phyloP scores from a whole-genome alignment of 2,329 filamentous ascomycete species.

The Phyllosticta paracitricarpa region DNA sequence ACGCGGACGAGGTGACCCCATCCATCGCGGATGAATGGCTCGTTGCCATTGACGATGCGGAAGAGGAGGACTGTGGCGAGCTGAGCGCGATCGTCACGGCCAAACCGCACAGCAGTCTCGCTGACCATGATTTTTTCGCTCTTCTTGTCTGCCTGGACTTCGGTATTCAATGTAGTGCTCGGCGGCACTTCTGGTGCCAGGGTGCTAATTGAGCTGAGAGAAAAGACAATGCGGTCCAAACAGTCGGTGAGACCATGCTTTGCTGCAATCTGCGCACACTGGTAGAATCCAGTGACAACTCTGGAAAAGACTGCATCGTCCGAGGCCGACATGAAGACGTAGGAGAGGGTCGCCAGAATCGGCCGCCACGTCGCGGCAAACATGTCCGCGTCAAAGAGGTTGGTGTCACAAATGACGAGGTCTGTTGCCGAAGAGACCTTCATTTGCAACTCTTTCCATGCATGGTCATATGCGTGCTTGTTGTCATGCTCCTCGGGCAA shows the following conservation, averaged over 20 bases:
- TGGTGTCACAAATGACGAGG: slow-evolving; percentile 74
- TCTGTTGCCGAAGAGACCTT: slow-evolving; percentile 71
- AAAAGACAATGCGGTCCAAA: slow-evolving; percentile 86
- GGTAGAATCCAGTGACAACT: slow-evolving; percentile 89
- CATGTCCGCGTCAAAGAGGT: slow-evolving; percentile 95
- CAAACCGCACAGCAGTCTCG: slow-evolving; percentile 91
- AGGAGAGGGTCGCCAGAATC: slow-evolving; percentile 86
- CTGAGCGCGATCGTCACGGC: slow-evolving; percentile 85
- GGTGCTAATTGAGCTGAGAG: slow-evolving; percentile 81
- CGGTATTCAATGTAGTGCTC: slow-evolving; percentile 85
- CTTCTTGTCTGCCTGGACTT: slow-evolving; percentile 83
- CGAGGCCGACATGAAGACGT: slow-evolving; percentile 97
- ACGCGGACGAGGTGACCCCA: slow-evolving; percentile 84
- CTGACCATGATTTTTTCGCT: slow-evolving; percentile 97
- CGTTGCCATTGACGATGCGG: slow-evolving; percentile 78
- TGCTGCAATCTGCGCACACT: slow-evolving; percentile 86
- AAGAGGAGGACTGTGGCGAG: slow-evolving; percentile 93
- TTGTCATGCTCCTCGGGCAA: slow-evolving; percentile 96
- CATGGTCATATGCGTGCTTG: slow-evolving; percentile 91
- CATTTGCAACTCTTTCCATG: slow-evolving; percentile 86
- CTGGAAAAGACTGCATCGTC: slow-evolving; percentile 93
- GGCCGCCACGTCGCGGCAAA: slow-evolving; percentile 94
- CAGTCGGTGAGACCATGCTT: slow-evolving; percentile 76
- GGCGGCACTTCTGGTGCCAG: slow-evolving; percentile 65
- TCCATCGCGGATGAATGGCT: slow-evolving; percentile 62